Evolutionary conservation across 108 stramenopile genomes (phyloP).

Genomic region (Pseudonitzschia delicatissima): DNA sequence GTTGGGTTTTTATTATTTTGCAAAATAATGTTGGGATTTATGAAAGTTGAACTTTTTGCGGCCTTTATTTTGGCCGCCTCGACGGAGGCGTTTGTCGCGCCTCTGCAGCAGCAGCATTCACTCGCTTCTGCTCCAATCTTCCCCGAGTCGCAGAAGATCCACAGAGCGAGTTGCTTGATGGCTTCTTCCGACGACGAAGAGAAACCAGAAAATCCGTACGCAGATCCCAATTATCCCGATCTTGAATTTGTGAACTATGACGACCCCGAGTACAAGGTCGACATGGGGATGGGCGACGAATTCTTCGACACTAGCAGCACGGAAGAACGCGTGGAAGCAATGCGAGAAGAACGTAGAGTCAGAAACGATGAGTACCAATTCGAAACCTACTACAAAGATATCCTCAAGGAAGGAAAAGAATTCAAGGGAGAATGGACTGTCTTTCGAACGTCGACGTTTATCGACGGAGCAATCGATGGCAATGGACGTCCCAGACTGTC

Average conservation of each 20-base stretch:
- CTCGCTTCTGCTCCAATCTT: no score
- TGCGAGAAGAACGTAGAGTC: conserved; percentile 79
- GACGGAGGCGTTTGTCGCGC: background rate
- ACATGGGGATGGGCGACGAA: conserved; percentile 62
- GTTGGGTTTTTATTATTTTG: no score
- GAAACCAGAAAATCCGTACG: conserved; percentile 39
- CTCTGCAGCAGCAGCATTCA: background rate
- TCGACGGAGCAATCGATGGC: conserved; percentile 28
- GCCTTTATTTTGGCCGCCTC: background rate
- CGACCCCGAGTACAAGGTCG: conserved; percentile 73
- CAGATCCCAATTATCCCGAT: conserved; percentile 71
- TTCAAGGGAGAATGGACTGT: conserved; percentile 85
- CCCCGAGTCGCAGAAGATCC: no score
- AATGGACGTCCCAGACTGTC: conserved; percentile 14
- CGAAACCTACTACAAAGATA: conserved; percentile 73
- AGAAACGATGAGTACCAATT: conserved; percentile 89
- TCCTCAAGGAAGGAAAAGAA: conserved; percentile 57
- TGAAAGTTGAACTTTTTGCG: background rate
- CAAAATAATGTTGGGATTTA: background rate
- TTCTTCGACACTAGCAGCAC: conserved; percentile 38
- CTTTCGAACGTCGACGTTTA: conserved; percentile 74
- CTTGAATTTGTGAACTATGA: conserved; percentile 84
- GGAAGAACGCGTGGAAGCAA: conserved; percentile 75
- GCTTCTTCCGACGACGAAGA: conserved; percentile 25
- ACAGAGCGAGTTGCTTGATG: background rate